phyloP scores from a whole-genome alignment of 2,329 filamentous ascomycete genomes.

The Ophioceras dolichostomum region DNA sequence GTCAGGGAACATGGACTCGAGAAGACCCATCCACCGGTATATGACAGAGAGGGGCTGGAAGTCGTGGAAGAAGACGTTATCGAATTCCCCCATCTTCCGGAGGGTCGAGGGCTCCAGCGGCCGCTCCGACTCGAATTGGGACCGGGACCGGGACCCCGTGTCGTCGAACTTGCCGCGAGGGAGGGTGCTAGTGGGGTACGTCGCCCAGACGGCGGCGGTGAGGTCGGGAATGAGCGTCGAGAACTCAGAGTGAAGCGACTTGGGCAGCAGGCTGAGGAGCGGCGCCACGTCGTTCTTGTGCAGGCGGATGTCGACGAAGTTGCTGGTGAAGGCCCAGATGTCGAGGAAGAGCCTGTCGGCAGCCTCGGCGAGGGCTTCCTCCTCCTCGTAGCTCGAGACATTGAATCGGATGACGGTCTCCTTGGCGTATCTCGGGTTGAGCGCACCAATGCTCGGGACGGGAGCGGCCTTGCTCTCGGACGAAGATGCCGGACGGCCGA shows the following conservation, averaged over 20 bases:
- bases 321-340: slow-evolving; percentile 73
- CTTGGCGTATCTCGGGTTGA: slow-evolving; percentile 45
- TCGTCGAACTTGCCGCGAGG: slow-evolving; percentile 11
- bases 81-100: slow-evolving; percentile 14
- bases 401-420: slow-evolving; percentile 89
- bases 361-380: slow-evolving; percentile 59
- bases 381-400: slow-evolving; percentile 56
- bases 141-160: slow-evolving; percentile 7
- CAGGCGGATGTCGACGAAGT: slow-evolving; percentile 77
- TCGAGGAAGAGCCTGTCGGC: slow-evolving; percentile 69
- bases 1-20: slow-evolving; percentile 77
- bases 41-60: slow-evolving; percentile 76
- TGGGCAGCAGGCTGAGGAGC: slow-evolving; percentile 65
- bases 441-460: slow-evolving; percentile 6
- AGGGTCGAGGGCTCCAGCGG: neutral
- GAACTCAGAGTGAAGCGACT: slow-evolving; percentile 59
- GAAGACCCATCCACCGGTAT: slow-evolving; percentile 66
- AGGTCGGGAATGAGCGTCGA: slow-evolving; percentile 70
- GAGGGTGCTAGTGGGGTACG: slow-evolving; percentile 43
- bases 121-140: neutral
- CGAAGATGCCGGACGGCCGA: slow-evolving; percentile 27
- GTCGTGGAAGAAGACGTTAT: slow-evolving; percentile 80
- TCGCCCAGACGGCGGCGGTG: slow-evolving; percentile 62
- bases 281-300: slow-evolving; percentile 66
- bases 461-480: slow-evolving; percentile 14